Conservation (phyloP, 331 rosid species). For the Erythrophleum ivorense region DNA sequence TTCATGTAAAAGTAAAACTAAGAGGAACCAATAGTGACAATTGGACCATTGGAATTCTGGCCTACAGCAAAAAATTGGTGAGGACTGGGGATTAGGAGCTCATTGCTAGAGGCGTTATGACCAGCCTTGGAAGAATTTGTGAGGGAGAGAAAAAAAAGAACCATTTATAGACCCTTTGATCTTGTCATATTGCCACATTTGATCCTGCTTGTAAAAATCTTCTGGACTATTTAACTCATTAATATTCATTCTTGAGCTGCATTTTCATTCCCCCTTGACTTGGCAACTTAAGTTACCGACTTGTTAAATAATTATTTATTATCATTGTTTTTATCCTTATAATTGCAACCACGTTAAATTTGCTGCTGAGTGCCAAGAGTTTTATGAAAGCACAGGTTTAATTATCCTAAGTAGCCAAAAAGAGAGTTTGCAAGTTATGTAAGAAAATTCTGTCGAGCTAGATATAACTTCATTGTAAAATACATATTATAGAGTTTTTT, state of each 20-base stretch:
- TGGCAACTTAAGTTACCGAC: too few species aligned
- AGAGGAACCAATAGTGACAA: constrained; percentile 2
- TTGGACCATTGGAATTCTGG: background rate
- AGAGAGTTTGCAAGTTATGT: background rate
- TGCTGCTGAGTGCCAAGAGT: too few species aligned
- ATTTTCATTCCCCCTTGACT: background rate
- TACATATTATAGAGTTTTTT: too few species aligned
- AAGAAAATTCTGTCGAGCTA: background rate
- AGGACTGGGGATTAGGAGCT: background rate
- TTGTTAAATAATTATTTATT: too few species aligned
- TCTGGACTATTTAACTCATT: background rate
- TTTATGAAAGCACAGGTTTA: background rate
- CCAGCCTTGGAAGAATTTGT: background rate
- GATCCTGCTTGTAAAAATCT: constrained; percentile 17
- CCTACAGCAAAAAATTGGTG: background rate
- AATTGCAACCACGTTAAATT: too few species aligned
- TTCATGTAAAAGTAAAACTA: constrained; percentile 5
- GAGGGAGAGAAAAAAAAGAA: background rate
- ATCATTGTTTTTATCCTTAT: too few species aligned
- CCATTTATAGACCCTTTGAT: constrained; percentile 3
- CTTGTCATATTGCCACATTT: constrained; percentile 10
- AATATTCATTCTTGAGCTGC: too few species aligned
- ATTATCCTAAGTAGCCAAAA: background rate
- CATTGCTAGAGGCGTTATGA: background rate
- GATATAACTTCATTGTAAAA: too few species aligned